phyloP scores from a whole-genome alignment of 2,329 filamentous ascomycete genomes.

The Coniochaeta sp. region DNA sequence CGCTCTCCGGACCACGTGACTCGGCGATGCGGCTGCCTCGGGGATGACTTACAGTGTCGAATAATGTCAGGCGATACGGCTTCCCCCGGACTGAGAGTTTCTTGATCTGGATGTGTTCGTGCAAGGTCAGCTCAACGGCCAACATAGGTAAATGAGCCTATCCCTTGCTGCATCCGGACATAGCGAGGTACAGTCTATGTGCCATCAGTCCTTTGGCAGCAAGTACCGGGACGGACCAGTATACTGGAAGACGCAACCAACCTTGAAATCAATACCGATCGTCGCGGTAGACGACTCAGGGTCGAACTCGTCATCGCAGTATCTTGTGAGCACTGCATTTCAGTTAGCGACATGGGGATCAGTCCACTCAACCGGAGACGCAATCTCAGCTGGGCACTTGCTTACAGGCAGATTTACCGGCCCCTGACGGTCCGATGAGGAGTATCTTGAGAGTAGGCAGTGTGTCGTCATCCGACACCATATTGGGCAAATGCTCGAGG shows the following conservation, averaged over 20 bases:
- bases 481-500: slow-evolving; percentile 8
- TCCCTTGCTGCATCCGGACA: no score
- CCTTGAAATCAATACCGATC: slow-evolving; percentile 51
- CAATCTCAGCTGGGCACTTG: slow-evolving; percentile 13
- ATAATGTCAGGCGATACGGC: slow-evolving; percentile 43
- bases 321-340: slow-evolving; percentile 40
- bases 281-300: slow-evolving; percentile 45
- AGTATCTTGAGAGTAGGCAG: slow-evolving; percentile 44
- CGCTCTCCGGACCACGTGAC: no score
- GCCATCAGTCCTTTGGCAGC: background rate
- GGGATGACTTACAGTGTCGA: slow-evolving; percentile 34
- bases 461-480: slow-evolving; percentile 38
- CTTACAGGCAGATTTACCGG: slow-evolving; percentile 46
- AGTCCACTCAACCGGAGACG: background rate
- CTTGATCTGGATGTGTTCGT: slow-evolving; percentile 32
- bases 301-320: slow-evolving; percentile 51
- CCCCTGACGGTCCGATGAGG: slow-evolving; percentile 47
- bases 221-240: background rate
- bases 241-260: slow-evolving; percentile 15
- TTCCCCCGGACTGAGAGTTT: slow-evolving; percentile 43
- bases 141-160: no score
- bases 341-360: background rate
- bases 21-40: no score
- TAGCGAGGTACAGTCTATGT: no score
- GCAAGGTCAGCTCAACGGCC: background rate